Base-by-base conservation (phyloP, 768 basidiomycete species). In the Russula lepida region DNA sequence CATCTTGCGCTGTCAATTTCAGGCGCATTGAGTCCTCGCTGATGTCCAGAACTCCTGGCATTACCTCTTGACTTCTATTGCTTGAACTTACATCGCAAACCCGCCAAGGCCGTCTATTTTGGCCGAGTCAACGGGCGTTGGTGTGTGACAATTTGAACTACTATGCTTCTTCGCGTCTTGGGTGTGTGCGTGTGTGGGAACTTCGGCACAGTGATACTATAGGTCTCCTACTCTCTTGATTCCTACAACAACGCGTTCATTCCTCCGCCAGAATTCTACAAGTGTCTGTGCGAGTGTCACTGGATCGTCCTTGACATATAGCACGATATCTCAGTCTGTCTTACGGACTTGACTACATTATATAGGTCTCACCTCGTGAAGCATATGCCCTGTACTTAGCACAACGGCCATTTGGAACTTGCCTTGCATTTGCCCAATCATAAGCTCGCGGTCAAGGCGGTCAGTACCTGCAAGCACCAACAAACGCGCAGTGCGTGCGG, bases 401-500 rank as follows among this genome's bases (percentile, higher is more conserved):
- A 95, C 80, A 39, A 99, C 92, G 25, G 81, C 86, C 71, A 98
- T 80, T 74, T 98, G 95, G 73, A 98, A 99, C 71, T 97, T 98
- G 33, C 84, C 81, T 69, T 78, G 83, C 84, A 85, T 85, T 69
- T 85, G 84, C 0, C 82, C 97, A 53, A 98, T 93, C 88, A 95
- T 97, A 49, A 99, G 79, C 66, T 92, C 85, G 67, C 84, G 88
- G 69, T 99, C 97, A 4, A 98, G 81, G 19, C 94, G 79, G 67
- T 99, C 97, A 19, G 94, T 85, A 0, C 95, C 95, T 0, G 97
- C 97, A 17, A 99, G 77, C 9, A 98, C 82, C 25, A 99, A 82
- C 28, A 99, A 74, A 30, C 95, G 84, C 0, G 95, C 95, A 0
- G 91, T 82, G 15, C 86, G 82, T 0, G 84, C 82, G 0, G 79